These are phyloP conservation scores for Paraphoma sp. DNA, from an alignment of 2,329 filamentous ascomycete genomes.

Conservation along the genomic window DNA sequence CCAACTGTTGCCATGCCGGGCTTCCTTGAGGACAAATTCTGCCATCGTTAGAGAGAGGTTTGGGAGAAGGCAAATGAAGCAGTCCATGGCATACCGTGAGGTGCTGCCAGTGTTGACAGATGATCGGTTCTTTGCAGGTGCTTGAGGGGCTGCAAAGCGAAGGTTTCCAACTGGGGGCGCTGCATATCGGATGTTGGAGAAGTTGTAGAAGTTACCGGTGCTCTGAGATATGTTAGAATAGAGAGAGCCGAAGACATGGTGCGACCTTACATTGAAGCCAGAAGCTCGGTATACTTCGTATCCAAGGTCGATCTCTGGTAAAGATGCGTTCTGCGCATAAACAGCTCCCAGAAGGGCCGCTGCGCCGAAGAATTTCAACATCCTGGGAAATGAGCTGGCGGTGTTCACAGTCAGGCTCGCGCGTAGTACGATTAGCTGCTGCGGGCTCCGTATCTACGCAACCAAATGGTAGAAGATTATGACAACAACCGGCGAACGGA, in stretches of 20 bases:
- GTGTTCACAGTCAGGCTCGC: not conserved
- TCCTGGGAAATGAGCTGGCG: slow-evolving; percentile 7
- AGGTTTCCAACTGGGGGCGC: slow-evolving; percentile 59
- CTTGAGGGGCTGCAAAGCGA: slow-evolving; percentile 57
- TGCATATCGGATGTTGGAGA: slow-evolving; percentile 64
- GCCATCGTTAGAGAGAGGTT: not conserved
- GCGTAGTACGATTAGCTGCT: not conserved
- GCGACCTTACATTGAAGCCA: slow-evolving; percentile 50
- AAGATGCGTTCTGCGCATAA: slow-evolving; percentile 30
- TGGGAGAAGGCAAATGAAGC: not conserved
- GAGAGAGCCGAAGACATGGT: not conserved
- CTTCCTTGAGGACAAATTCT: slow-evolving; percentile 45
- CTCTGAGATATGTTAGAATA: slow-evolving; percentile 24
- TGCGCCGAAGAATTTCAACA: slow-evolving; percentile 28
- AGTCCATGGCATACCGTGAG: slow-evolving; percentile 29
- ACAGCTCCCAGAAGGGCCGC: slow-evolving; percentile 30
- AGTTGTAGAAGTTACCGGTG: slow-evolving; percentile 58
- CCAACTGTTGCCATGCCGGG: slow-evolving; percentile 53
- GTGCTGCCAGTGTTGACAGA: slow-evolving; percentile 54
- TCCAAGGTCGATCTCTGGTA: slow-evolving; percentile 60
- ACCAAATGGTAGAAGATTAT: not conserved
- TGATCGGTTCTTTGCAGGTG: slow-evolving; percentile 52
- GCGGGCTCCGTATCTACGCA: not conserved
- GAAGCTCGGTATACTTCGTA: slow-evolving; percentile 60
- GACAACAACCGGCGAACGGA: not conserved